Base-by-base conservation (phyloP, 1,284 basidiomycete genomes). In the Volvariella surrecta region DNA sequence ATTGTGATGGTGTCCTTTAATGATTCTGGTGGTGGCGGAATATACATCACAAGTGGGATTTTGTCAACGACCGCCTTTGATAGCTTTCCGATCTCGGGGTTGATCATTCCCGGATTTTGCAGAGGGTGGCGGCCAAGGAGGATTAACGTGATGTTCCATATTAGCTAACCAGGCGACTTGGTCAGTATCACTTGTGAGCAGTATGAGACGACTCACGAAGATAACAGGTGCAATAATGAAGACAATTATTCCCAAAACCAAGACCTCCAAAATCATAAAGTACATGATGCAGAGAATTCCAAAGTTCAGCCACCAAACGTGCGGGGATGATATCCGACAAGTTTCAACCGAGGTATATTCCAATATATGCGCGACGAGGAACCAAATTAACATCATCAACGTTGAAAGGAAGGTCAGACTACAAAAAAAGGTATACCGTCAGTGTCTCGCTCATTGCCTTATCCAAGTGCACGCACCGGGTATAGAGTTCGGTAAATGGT, bases 291-390 rank as follows among this genome's bases (percentile, higher is more conserved):
- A 80, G n/a, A 89, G 63, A 49, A 89, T 77, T 30, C 74, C 79
- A 57, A 89, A 88, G 28, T 74, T 76, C 32, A 88, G 71, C 82
- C 83, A 89, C 86, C 86, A 89, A 24, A 89, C 62, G 52, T 88
- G 81, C 3, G 86, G 86, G 6, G 85, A 74, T 0, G 79, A 67
- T 46, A 68, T 60, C 16, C 85, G 79, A 48, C 86, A 89, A 9
- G 76, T 74, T 50, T 79, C 67, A 22, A 85, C 63, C 8, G 83
- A 82, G 10, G 81, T 82, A 53, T 87, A 89, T 47, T 78, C 72
- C 45, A 89, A 64, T 21, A 88, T 79, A 54, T 89, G 82, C 6
- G 85, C 82, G 15, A 77, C 79, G 13, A 89, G 56, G 55, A 89
- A 89, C 84, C 86, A 89, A 44, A 71, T 75, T 10, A 89, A 56